A percentile compares a stretch with the other conserved stretches of the same genome.
Conservation (phyloP, 1,139 yeast species). For the Protomyces macrosporus region DNA sequence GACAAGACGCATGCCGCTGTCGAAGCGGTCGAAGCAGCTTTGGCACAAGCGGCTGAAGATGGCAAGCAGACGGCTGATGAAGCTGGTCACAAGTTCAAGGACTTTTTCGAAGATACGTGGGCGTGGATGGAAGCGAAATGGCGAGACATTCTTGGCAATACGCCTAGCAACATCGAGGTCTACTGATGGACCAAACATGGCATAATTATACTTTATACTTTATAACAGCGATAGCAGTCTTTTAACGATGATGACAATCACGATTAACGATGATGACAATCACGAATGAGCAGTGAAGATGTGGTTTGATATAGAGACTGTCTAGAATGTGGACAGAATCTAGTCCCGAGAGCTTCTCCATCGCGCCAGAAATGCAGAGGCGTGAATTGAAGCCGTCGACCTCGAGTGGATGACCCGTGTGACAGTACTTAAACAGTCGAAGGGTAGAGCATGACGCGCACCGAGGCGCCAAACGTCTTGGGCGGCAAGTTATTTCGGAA, state of each 20-base stretch:
- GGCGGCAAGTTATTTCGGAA: constrained; percentile 99
- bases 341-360: no score
- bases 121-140: constrained; percentile 20
- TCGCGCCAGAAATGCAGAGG: no score
- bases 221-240: not conserved
- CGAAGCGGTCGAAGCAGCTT: not conserved
- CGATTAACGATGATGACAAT: not conserved
- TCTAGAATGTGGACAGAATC: no score
- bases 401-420: no score
- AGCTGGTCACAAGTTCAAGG: not conserved
- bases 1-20: constrained; percentile 8
- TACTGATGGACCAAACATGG: not conserved
- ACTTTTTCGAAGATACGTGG: not conserved
- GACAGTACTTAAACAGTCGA: constrained; percentile 98
- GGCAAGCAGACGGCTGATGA: not conserved
- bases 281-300: not conserved
- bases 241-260: not conserved
- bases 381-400: no score
- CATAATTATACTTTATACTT: not conserved
- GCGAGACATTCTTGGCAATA: constrained; percentile 11
- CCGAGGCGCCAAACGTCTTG: constrained; percentile 99
- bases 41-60: constrained; percentile 5
- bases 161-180: not conserved
- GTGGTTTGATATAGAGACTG: not conserved
- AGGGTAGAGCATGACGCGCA: constrained; percentile 95